Percentiles rank a stretch among this genome's conserved stretches.
These are phyloP conservation scores for Centrapalus pauciflorus DNA, from an alignment of 129 eudicot genomes.

Conservation along the genomic window DNA sequence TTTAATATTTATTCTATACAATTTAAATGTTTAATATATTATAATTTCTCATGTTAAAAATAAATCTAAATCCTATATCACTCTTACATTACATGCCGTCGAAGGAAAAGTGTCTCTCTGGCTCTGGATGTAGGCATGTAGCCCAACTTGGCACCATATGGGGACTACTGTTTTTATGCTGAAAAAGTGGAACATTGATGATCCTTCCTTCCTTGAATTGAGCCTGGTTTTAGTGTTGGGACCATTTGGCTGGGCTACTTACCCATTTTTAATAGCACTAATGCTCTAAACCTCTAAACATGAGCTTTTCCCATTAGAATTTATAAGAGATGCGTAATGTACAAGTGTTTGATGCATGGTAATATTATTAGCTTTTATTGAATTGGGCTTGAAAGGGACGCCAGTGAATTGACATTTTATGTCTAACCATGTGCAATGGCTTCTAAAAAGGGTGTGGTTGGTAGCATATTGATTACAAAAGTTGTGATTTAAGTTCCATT, in stretches of 20 bases:
- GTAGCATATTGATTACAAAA: neutral
- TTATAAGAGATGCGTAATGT: neutral
- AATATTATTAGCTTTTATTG: neutral
- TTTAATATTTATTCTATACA: too few relatives aligned
- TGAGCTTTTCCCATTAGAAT: neutral
- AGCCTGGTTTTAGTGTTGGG: conserved; percentile 19
- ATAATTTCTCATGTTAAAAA: too few relatives aligned
- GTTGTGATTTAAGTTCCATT: too few relatives aligned
- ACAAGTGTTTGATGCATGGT: neutral
- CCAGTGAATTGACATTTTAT: neutral
- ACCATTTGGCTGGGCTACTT: conserved; percentile 10
- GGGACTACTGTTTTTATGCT: conserved; percentile 9
- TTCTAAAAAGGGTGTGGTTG: too few relatives aligned
- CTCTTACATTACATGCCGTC: too few relatives aligned
- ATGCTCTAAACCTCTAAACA: neutral
- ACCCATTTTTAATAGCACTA: neutral
- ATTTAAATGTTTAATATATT: too few relatives aligned
- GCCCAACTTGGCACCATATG: neutral
- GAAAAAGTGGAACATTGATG: conserved; percentile 20
- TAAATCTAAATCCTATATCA: too few relatives aligned
- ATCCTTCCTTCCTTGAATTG: neutral
- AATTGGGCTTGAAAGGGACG: neutral
- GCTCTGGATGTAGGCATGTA: too few relatives aligned
- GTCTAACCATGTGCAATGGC: conserved; percentile 3
- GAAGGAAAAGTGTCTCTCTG: too few relatives aligned